These are phyloP conservation scores for Clavariopsis aquatica DNA, from an alignment of 495 filamentous ascomycete species.

Conservation along the genomic window DNA sequence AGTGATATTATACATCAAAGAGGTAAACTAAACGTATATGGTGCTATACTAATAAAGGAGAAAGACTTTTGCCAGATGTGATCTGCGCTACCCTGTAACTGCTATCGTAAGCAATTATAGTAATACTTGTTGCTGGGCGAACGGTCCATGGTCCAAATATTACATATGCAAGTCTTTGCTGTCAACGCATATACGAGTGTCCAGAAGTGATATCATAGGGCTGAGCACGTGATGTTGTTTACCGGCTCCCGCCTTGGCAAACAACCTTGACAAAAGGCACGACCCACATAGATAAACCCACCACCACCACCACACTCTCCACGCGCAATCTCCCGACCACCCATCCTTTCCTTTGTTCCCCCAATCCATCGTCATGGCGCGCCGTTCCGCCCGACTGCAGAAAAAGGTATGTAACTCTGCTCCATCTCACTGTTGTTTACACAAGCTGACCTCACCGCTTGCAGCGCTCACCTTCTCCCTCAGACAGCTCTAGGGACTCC, in stretches of 20 bases:
- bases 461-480: conserved; percentile 24
- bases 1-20: too few species aligned
- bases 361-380: conserved; percentile 13
- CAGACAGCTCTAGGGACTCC: neutral
- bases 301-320: neutral
- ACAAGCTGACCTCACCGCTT: conserved; percentile 15
- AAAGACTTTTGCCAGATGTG: too few species aligned
- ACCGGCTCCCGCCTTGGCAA: neutral
- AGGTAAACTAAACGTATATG: too few species aligned
- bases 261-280: neutral
- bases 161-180: neutral
- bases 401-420: conserved; percentile 6
- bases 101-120: too few species aligned
- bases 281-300: neutral
- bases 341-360: neutral
- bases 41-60: too few species aligned
- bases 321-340: conserved; percentile 1
- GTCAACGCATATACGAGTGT: neutral
- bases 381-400: conserved; percentile 28
- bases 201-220: neutral
- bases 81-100: too few species aligned
- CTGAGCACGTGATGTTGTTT: neutral
- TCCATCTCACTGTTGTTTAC: conserved; percentile 10
- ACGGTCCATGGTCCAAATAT: too few species aligned
- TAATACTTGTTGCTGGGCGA: too few species aligned